Evolutionary conservation across 116 monocot genomes (phyloP).

Genomic region (Trichopus zeylanicus): DNA sequence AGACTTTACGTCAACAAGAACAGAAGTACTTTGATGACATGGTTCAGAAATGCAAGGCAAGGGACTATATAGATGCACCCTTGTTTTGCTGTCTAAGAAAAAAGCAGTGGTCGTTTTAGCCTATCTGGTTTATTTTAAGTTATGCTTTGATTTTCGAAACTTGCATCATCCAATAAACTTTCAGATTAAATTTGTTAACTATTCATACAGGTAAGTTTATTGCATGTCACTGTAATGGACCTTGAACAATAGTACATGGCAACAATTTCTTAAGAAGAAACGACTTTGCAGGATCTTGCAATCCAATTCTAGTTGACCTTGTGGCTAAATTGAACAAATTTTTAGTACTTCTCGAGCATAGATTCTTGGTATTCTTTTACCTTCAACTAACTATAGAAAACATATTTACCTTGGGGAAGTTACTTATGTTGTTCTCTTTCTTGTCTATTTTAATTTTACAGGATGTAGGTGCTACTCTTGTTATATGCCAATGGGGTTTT

Average conservation of each 20-base stretch:
- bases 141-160: background rate
- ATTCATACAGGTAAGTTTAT: too few relatives aligned
- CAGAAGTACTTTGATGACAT: slow-evolving; percentile 95
- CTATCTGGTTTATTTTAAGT: background rate
- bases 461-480: slow-evolving; percentile 96
- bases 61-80: background rate
- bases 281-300: too few relatives aligned
- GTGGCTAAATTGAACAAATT: background rate
- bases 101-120: background rate
- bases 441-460: slow-evolving; percentile 13
- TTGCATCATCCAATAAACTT: background rate
- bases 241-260: background rate
- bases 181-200: too few relatives aligned
- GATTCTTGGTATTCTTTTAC: background rate
- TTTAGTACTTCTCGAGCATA: background rate
- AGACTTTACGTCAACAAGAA: slow-evolving; percentile 83
- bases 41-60: slow-evolving; percentile 95
- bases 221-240: too few relatives aligned
- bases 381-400: background rate
- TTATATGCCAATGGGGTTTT: slow-evolving; percentile 99
- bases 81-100: background rate
- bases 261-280: background rate
- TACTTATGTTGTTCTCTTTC: background rate
- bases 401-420: background rate
- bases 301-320: background rate